Base-by-base conservation (phyloP, 2,329 filamentous ascomycete species). In the Exophiala calicioides region DNA sequence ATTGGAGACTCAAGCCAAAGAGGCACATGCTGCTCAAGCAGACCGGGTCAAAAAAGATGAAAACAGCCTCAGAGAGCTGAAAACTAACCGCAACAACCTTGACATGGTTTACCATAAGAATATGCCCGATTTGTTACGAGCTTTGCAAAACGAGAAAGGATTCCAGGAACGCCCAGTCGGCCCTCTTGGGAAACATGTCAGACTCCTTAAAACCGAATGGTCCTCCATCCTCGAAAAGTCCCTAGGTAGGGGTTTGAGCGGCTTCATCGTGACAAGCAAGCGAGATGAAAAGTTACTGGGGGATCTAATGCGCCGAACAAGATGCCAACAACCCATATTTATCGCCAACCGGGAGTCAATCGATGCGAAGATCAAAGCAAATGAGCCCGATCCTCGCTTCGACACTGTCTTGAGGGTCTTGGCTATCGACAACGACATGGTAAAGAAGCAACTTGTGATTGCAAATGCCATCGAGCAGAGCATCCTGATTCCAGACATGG, bases 391-490 rank as follows among this genome's bases (percentile, higher is more conserved):
- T 53, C 52, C 70, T 10, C 68, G 76, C 2, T 86, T 87, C 46
- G 79, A 88, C 56, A 98, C 93, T 0, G 84, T 91, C 52, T 71
- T 96, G 34, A 80, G 88, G 39, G 81, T 88, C 1, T 74, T 98
- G 41, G 84, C 78, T 66, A 86, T 97, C 52, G 87, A 93, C 51
- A 82, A 91, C 56, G 79, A 86, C 15, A 69, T 86, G 32, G 84
- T 96, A 15, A 83, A 83, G 38, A 86, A 89, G 51, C 84, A 90
- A 49, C 72, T 97, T 35, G 85, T 98, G 60, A 93, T 97, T 63
- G 85, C 84, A 52, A 79, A 89, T 58, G 70, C 72, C 5, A 88
- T 96, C 41, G 93, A 98, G 52, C 90, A 96, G 65, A 81, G 85
- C 5, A 80, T 95, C 4, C 74, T 98, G 1, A 81, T 96, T 43